phyloP scores from a whole-genome alignment of 352 stramenopile species.

The Saprolegnia diclina region DNA sequence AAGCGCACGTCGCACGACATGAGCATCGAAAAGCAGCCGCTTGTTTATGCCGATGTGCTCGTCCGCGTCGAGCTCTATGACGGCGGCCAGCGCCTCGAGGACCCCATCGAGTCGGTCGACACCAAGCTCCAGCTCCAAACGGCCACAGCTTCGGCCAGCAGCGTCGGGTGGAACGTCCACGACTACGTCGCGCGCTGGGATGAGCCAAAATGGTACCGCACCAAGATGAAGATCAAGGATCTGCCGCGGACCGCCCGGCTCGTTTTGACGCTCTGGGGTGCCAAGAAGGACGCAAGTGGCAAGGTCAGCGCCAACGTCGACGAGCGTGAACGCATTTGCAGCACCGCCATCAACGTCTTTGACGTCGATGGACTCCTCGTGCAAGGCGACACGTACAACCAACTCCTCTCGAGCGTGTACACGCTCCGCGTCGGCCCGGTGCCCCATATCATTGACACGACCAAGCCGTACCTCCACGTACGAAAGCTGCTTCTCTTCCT shows the following conservation, averaged over 20 bases:
- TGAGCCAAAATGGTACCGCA: conserved; percentile 68
- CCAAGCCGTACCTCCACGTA: conserved; percentile 61
- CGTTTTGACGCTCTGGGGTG: conserved; percentile 62
- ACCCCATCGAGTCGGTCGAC: conserved; percentile 61
- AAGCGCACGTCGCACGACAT: conserved; percentile 75
- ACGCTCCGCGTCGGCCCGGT: conserved; percentile 63
- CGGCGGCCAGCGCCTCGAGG: conserved; percentile 60
- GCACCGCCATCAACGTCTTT: conserved; percentile 77
- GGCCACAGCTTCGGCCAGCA: conserved; percentile 24
- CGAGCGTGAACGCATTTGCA: conserved; percentile 63
- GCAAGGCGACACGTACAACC: conserved; percentile 65
- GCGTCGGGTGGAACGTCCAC: conserved; percentile 27
- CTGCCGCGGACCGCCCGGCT: conserved; percentile 70
- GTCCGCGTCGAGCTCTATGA: conserved; percentile 77
- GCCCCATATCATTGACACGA: conserved; percentile 62
- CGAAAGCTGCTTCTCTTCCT: background rate
- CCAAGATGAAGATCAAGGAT: conserved; percentile 66
- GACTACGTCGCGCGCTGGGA: conserved; percentile 68
- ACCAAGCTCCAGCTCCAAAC: conserved; percentile 64
- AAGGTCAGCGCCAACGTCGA: conserved; percentile 34
- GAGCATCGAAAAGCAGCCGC: conserved; percentile 39
- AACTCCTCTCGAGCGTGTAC: conserved; percentile 80
- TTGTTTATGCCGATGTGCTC: conserved; percentile 59
- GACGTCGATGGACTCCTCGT: conserved; percentile 64
- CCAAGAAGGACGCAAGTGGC: conserved; percentile 34